Evolutionary conservation across 192 early-diverging fungal genomes (phyloP).

Genomic region (Podila clonocystis): DNA sequence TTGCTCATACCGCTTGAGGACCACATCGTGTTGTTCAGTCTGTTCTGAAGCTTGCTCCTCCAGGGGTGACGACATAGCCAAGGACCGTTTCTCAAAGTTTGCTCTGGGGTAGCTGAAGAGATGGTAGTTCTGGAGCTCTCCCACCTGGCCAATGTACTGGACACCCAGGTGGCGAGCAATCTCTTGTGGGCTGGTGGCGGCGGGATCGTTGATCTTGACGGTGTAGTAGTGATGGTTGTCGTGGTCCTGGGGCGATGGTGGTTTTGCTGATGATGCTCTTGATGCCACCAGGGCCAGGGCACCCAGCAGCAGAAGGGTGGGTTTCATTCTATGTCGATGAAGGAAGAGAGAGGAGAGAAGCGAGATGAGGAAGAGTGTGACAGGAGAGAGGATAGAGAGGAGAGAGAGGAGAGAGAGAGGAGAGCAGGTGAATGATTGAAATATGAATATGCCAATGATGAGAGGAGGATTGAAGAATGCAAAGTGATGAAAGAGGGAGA

Average conservation of each 20-base stretch:
- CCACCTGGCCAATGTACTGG: slow-evolving; percentile 68
- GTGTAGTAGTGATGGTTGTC: slow-evolving; percentile 59
- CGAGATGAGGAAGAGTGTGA: no score
- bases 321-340: slow-evolving; percentile 14
- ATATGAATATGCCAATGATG: neutral
- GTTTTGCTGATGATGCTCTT: slow-evolving; percentile 4
- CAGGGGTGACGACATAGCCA: neutral
- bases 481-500: neutral
- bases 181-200: slow-evolving; percentile 33
- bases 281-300: slow-evolving; percentile 26
- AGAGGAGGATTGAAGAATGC: neutral
- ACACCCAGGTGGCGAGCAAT: slow-evolving; percentile 53
- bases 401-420: neutral
- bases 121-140: slow-evolving; percentile 72
- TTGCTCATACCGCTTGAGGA: slow-evolving; percentile 37
- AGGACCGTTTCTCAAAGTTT: slow-evolving; percentile 26
- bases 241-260: slow-evolving; percentile 43
- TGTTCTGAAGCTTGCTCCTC: neutral
- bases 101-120: slow-evolving; percentile 65
- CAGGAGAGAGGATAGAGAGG: no score
- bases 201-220: slow-evolving; percentile 50
- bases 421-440: no score
- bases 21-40: slow-evolving; percentile 43
- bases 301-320: slow-evolving; percentile 31
- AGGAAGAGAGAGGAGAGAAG: no score